A percentile compares a stretch with the other conserved stretches of the same genome.
Evolutionary conservation across 2,329 filamentous ascomycete species (phyloP).

Genomic region (Neoscytalidium dimidiatum): DNA sequence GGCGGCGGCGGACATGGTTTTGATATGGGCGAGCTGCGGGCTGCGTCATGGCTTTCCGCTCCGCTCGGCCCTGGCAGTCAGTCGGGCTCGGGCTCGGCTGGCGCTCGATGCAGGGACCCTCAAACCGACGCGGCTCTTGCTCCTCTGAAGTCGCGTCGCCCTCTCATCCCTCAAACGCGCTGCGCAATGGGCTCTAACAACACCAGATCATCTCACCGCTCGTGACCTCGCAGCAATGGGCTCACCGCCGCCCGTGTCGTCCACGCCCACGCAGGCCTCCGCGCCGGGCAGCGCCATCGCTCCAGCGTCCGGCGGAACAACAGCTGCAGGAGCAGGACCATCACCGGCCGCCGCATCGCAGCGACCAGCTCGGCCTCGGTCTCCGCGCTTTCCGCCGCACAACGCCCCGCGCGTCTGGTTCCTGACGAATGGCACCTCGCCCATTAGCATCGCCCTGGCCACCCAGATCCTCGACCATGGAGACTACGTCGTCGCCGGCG

Average conservation of each 20-base stretch:
- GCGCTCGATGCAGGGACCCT: no score
- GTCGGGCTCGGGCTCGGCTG: slow-evolving; percentile 6
- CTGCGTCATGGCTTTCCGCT: neutral
- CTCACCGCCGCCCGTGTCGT: slow-evolving; percentile 7
- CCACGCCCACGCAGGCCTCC: neutral
- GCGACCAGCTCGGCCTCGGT: slow-evolving; percentile 36
- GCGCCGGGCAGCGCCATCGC: neutral
- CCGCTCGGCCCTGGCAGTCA: neutral
- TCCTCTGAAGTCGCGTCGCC: neutral
- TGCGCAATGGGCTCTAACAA: neutral
- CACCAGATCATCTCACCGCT: neutral
- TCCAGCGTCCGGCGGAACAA: neutral
- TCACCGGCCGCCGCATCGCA: slow-evolving; percentile 27
- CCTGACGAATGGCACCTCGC: slow-evolving; percentile 81
- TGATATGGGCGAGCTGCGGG: neutral
- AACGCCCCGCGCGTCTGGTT: slow-evolving; percentile 85
- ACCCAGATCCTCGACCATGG: slow-evolving; percentile 84
- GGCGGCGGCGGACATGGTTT: neutral
- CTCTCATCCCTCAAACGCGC: neutral
- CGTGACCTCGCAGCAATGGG: slow-evolving; percentile 3
- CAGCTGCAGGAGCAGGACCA: neutral
- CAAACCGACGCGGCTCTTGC: neutral
- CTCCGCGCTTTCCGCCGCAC: slow-evolving; percentile 60
- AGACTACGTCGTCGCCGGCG: slow-evolving; percentile 83
- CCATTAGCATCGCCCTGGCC: slow-evolving; percentile 79